Percentiles rank a stretch among this genome's conserved stretches.
phyloP scores from a whole-genome alignment of 805 yeast genomes.

The Ogataea glucozyma region DNA sequence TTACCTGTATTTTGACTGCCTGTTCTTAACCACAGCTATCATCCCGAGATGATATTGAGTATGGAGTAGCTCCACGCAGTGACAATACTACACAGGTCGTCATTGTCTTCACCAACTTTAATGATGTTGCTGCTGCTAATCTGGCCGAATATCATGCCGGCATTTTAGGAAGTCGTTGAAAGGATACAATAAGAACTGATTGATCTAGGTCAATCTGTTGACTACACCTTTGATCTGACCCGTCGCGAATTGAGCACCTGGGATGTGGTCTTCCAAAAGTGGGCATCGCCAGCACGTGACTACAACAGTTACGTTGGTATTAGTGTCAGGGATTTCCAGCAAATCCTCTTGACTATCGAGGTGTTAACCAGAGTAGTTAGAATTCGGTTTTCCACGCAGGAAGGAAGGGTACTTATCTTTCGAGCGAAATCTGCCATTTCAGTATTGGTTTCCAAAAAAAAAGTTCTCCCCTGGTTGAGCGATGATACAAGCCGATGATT shows the following conservation, averaged over 20 bases:
- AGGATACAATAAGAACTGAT: constrained; percentile 46
- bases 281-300: constrained; percentile 47
- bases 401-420: too few species aligned
- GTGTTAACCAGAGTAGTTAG: too few species aligned
- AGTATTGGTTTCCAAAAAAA: too few species aligned
- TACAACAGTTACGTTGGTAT: constrained; percentile 41
- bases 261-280: constrained; percentile 45
- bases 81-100: constrained; percentile 41
- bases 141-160: constrained; percentile 46
- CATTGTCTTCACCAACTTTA: constrained; percentile 41
- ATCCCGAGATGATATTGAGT: constrained; percentile 18
- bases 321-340: constrained; percentile 22
- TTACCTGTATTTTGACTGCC: constrained; percentile 19
- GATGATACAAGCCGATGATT: too few species aligned
- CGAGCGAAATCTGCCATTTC: too few species aligned
- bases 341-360: constrained; percentile 11
- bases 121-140: constrained; percentile 40
- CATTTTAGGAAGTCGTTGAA: constrained; percentile 42
- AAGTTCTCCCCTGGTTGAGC: too few species aligned
- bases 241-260: constrained; percentile 46
- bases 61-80: constrained; percentile 48
- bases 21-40: constrained; percentile 6
- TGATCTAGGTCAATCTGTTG: constrained; percentile 34
- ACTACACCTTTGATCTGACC: constrained; percentile 38
- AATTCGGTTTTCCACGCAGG: too few species aligned